These are phyloP conservation scores for Calonectria pseudoturangicola DNA, from an alignment of 2,329 filamentous ascomycete genomes.

Conservation along the genomic window DNA sequence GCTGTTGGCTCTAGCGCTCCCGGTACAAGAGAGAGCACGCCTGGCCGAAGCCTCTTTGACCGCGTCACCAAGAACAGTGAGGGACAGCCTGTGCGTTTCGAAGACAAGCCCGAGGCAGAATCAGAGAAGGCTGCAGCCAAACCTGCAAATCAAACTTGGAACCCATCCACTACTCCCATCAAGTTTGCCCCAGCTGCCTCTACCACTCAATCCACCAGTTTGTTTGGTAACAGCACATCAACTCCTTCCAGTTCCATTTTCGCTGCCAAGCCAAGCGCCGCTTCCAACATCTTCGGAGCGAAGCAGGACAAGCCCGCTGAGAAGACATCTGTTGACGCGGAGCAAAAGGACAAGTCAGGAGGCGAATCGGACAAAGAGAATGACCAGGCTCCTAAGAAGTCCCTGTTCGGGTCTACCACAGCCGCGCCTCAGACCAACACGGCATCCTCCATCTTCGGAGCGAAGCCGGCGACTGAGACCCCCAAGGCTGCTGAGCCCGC, in stretches of 20 bases:
- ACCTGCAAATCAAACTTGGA: constrained; percentile 63
- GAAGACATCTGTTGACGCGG: constrained; percentile 52
- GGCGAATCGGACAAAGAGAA: constrained; percentile 68
- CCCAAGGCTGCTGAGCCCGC: constrained; percentile 54
- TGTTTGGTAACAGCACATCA: constrained; percentile 58
- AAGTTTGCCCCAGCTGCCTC: constrained; percentile 68
- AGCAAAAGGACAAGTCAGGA: constrained; percentile 58
- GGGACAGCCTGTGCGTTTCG: constrained; percentile 69
- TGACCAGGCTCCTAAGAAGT: constrained; percentile 60
- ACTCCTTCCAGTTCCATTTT: constrained; percentile 59
- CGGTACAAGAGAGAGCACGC: constrained; percentile 66
- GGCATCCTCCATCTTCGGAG: constrained; percentile 57
- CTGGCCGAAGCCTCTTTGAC: constrained; percentile 73
- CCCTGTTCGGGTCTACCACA: constrained; percentile 57
- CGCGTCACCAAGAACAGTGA: constrained; percentile 71
- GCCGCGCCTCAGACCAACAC: constrained; percentile 55
- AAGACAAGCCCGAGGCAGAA: constrained; percentile 50
- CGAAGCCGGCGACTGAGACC: constrained; percentile 57
- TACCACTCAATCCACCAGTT: constrained; percentile 54
- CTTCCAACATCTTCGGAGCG: constrained; percentile 61
- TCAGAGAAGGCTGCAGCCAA: constrained; percentile 55
- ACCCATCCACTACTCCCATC: constrained; percentile 71
- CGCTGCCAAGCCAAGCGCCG: constrained; percentile 59
- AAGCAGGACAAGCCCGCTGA: constrained; percentile 57
- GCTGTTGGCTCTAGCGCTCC: constrained; percentile 60